A percentile compares a stretch with the other conserved stretches of the same genome.
Evolutionary conservation across 2,329 filamentous ascomycete genomes (phyloP).

Genomic region (Microcera coccophila): DNA sequence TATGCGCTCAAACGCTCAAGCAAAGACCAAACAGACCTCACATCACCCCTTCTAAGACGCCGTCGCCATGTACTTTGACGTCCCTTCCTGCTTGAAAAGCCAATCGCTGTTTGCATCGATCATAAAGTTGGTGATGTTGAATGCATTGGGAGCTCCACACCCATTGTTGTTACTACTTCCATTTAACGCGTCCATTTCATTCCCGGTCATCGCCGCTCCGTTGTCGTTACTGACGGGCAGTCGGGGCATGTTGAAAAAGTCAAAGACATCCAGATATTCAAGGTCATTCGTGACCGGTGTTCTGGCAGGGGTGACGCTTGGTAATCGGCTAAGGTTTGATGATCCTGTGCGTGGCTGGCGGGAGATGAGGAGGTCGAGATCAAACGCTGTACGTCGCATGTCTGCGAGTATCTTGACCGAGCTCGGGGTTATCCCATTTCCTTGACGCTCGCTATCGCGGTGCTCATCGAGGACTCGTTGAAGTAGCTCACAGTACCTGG

Average conservation of each 20-base stretch:
- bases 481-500: constrained; percentile 74
- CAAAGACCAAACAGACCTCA: background rate
- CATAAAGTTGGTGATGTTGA: constrained; percentile 76
- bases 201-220: constrained; percentile 16
- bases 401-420: constrained; percentile 85
- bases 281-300: constrained; percentile 77
- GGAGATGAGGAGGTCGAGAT: constrained; percentile 85
- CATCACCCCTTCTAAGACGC: constrained; percentile 2
- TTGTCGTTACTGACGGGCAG: constrained; percentile 50
- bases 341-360: constrained; percentile 61
- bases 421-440: constrained; percentile 71
- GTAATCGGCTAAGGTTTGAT: constrained; percentile 41
- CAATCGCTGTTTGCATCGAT: constrained; percentile 70
- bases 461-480: constrained; percentile 84
- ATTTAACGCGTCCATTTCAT: constrained; percentile 25
- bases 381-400: constrained; percentile 86
- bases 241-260: constrained; percentile 88
- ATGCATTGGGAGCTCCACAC: constrained; percentile 52
- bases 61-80: constrained; percentile 26
- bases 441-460: constrained; percentile 69
- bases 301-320: constrained; percentile 57
- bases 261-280: constrained; percentile 88
- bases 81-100: constrained; percentile 58
- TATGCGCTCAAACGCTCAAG: background rate
- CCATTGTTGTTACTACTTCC: constrained; percentile 16